Evolutionary conservation across 257 asterid genomes (phyloP).

Genomic region (Eustoma russellianum): DNA sequence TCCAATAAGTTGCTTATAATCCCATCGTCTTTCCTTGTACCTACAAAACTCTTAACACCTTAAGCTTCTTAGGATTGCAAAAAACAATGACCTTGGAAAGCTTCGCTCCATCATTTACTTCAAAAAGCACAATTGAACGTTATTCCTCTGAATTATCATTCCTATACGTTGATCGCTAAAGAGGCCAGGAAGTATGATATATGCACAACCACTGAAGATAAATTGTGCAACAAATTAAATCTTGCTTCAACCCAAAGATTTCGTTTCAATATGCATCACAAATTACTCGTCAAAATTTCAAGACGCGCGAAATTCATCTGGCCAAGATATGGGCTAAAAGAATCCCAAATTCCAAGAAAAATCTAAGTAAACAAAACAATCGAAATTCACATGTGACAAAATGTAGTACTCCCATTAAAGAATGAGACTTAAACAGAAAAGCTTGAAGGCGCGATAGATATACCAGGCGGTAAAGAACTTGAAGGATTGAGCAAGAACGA

Average conservation of each 20-base stretch:
- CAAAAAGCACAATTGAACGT: too few species aligned
- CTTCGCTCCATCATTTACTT: not conserved
- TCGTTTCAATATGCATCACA: too few species aligned
- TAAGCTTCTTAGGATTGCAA: slow-evolving; percentile 2
- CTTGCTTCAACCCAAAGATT: not conserved
- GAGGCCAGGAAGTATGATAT: too few species aligned
- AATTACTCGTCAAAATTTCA: too few species aligned
- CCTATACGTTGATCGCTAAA: not conserved
- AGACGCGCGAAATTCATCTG: not conserved
- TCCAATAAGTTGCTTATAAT: slow-evolving; percentile 64
- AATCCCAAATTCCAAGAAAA: slow-evolving; percentile 3
- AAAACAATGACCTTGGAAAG: not conserved
- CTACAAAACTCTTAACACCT: slow-evolving; percentile 43
- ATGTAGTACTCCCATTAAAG: not conserved
- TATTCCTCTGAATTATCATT: not conserved
- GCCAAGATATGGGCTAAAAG: not conserved
- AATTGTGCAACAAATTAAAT: not conserved
- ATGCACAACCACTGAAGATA: not conserved
- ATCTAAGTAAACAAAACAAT: too few species aligned
- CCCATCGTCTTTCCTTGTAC: slow-evolving; percentile 86
- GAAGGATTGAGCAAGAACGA: slow-evolving; percentile 59
- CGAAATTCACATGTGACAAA: too few species aligned
- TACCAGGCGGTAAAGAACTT: slow-evolving; percentile 73
- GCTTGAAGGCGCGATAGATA: not conserved
- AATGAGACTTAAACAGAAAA: slow-evolving; percentile 1